Percentiles rank a stretch among this genome's conserved stretches.
phyloP scores from a whole-genome alignment of 345 rosid species.

The Clausena lansium region DNA sequence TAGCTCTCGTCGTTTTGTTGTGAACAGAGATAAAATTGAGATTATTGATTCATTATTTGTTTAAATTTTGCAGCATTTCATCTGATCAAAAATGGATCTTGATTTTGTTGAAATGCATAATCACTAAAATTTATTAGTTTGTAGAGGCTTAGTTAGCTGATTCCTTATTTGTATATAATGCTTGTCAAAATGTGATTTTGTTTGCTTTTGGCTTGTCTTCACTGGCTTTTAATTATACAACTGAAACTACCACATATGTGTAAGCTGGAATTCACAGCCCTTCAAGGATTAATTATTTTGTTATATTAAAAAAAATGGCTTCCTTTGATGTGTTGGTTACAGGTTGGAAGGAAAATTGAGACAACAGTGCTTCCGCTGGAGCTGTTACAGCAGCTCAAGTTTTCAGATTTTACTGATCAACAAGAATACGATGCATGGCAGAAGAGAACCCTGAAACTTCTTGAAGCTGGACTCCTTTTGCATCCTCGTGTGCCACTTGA shows the following conservation, averaged over 20 bases:
- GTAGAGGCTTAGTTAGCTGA: not conserved
- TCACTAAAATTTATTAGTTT: not conserved
- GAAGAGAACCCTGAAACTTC: conserved; percentile 78
- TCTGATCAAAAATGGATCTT: not conserved
- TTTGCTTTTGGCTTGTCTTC: conserved; percentile 10
- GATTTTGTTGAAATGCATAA: not conserved
- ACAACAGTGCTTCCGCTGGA: conserved; percentile 86
- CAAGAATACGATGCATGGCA: conserved; percentile 89
- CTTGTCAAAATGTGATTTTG: not conserved
- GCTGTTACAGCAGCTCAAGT: conserved; percentile 86
- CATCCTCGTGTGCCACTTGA: conserved; percentile 87
- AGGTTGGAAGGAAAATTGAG: conserved; percentile 93
- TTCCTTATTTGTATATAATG: not conserved
- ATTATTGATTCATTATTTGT: not conserved
- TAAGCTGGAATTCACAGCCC: not conserved
- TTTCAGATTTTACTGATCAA: conserved; percentile 80
- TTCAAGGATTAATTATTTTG: not conserved
- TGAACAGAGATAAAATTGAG: not conserved
- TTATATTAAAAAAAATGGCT: not conserved
- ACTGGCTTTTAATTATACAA: not conserved
- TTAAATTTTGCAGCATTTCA: not conserved
- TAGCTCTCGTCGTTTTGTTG: not conserved
- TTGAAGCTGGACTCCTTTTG: conserved; percentile 82
- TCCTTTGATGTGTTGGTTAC: conserved; percentile 11
- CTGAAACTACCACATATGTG: not conserved